A percentile compares a stretch with the other conserved stretches of the same genome.
phyloP scores from a whole-genome alignment of 805 yeast genomes.

The Lipomyces oligophaga region DNA sequence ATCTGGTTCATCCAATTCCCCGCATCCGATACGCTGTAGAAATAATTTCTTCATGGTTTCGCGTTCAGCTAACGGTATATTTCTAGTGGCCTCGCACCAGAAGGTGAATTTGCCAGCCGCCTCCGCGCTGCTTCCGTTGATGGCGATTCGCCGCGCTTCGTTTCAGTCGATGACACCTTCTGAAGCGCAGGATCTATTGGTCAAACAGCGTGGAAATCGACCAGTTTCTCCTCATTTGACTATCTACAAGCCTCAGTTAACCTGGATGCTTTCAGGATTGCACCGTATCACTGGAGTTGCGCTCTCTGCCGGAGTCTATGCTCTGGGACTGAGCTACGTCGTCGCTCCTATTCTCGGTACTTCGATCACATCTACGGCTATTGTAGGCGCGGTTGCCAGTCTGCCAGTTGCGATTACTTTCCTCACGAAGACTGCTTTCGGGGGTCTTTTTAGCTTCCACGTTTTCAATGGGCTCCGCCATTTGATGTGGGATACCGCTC shows the following conservation, averaged over 20 bases:
- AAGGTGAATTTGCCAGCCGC: slow-evolving; percentile 7
- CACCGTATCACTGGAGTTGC: slow-evolving; percentile 89
- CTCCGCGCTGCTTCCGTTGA: slow-evolving; percentile 8
- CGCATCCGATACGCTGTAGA: not conserved
- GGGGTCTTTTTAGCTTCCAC: slow-evolving; percentile 87
- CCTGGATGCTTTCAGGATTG: slow-evolving; percentile 71
- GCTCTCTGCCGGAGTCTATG: slow-evolving; percentile 58
- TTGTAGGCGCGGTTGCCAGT: slow-evolving; percentile 55
- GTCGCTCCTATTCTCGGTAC: slow-evolving; percentile 62
- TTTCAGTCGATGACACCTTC: slow-evolving; percentile 54
- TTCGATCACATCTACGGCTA: slow-evolving; percentile 48
- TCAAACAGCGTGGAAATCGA: slow-evolving; percentile 79
- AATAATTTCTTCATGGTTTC: not conserved
- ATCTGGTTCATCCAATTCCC: not conserved
- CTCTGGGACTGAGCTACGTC: slow-evolving; percentile 70
- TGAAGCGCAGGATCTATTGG: slow-evolving; percentile 65
- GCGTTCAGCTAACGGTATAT: not conserved
- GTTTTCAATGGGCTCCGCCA: slow-evolving; percentile 86
- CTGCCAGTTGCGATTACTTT: slow-evolving; percentile 63
- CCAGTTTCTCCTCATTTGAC: slow-evolving; percentile 87
- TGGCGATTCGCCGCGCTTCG: slow-evolving; percentile 18
- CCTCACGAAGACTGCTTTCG: slow-evolving; percentile 62
- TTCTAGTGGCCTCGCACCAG: slow-evolving; percentile 2
- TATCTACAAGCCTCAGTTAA: slow-evolving; percentile 87
- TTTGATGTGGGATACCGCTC: slow-evolving; percentile 88